Evolutionary conservation across 768 basidiomycete genomes (phyloP).

Genomic region (Leccinum imitatum): DNA sequence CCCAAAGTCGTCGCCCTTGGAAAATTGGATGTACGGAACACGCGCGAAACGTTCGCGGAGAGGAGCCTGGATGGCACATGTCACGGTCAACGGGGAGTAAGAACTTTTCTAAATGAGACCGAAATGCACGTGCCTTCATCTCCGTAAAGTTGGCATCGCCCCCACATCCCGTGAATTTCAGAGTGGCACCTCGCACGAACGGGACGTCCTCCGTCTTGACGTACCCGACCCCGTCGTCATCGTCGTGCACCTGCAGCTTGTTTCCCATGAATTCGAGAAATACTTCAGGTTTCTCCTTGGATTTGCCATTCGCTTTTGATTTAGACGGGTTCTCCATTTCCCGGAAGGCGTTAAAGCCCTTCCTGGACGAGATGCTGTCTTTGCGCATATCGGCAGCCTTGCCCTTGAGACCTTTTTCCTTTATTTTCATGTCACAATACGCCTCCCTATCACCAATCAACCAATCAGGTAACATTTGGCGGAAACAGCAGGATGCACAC

Average conservation of each 20-base stretch:
- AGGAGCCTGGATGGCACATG: slow-evolving; percentile 34
- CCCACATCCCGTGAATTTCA: slow-evolving; percentile 52
- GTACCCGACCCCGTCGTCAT: slow-evolving; percentile 45
- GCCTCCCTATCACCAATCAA: slow-evolving; percentile 51
- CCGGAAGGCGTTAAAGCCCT: slow-evolving; percentile 80
- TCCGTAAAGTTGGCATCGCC: slow-evolving; percentile 61
- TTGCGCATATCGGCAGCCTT: slow-evolving; percentile 63
- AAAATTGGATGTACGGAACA: slow-evolving; percentile 48
- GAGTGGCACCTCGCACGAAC: slow-evolving; percentile 43
- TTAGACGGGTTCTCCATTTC: slow-evolving; percentile 52
- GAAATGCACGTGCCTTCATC: slow-evolving; percentile 43
- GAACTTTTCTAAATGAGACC: background rate
- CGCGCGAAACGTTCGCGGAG: slow-evolving; percentile 48
- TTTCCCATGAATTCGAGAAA: slow-evolving; percentile 75
- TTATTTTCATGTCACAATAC: slow-evolving; percentile 95
- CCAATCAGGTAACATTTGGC: background rate
- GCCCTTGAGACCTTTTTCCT: slow-evolving; percentile 86
- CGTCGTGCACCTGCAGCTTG: slow-evolving; percentile 57
- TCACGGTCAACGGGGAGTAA: slow-evolving; percentile 1
- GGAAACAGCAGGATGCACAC: slow-evolving; percentile 39
- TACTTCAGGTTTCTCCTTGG: slow-evolving; percentile 51
- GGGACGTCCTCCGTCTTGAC: slow-evolving; percentile 45
- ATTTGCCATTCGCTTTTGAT: slow-evolving; percentile 24
- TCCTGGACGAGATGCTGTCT: slow-evolving; percentile 48
- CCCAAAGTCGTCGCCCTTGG: slow-evolving; percentile 45